Evolutionary conservation across 345 rosid species (phyloP).

Genomic region (Rubroshorea leprosula): DNA sequence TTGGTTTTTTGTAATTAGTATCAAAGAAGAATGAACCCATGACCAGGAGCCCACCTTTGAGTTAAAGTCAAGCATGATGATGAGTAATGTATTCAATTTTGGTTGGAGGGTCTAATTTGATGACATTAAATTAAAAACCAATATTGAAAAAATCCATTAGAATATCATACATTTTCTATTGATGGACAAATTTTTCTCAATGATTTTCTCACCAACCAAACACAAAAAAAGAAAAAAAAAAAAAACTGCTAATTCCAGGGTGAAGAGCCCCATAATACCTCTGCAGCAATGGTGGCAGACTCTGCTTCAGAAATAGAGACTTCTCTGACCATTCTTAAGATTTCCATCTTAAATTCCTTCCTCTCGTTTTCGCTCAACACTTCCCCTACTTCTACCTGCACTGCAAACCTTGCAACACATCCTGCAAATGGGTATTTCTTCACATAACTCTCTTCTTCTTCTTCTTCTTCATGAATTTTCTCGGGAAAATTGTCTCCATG

Average conservation of each 20-base stretch:
- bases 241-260: conserved; percentile 20
- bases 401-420: conserved; percentile 39
- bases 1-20: too few species aligned
- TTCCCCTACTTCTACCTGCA: conserved; percentile 52
- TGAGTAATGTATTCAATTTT: not conserved
- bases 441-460: not conserved
- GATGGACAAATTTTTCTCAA: too few species aligned
- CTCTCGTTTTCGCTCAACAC: conserved; percentile 37
- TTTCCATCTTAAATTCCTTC: conserved; percentile 34
- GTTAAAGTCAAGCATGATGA: not conserved
- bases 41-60: not conserved
- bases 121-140: not conserved
- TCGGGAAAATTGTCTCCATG: conserved; percentile 11
- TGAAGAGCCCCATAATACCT: conserved; percentile 53
- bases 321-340: conserved; percentile 37
- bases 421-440: conserved; percentile 23
- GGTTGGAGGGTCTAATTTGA: not conserved
- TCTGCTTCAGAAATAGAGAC: conserved; percentile 44
- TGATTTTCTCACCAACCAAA: not conserved
- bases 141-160: too few species aligned
- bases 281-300: conserved; percentile 34
- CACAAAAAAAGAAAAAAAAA: too few species aligned
- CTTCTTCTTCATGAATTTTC: not conserved
- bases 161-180: too few species aligned
- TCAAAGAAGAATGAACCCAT: not conserved